Evolutionary conservation across 768 basidiomycete genomes (phyloP).

Genomic region (Dioszegia aurantiaca): DNA sequence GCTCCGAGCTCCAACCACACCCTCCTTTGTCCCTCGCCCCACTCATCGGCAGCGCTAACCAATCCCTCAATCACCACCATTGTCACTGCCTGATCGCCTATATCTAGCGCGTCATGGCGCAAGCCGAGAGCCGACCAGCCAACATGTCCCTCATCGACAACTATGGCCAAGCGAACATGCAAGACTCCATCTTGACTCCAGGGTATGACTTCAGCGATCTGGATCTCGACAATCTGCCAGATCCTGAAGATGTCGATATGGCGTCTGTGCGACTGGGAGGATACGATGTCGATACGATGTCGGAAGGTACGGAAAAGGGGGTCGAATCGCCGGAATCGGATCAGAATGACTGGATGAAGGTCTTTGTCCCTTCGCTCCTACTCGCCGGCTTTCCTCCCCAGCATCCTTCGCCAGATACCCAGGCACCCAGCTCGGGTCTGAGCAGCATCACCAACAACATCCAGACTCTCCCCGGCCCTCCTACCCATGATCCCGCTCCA

Average conservation of each 20-base stretch:
- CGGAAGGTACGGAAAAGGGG: not conserved
- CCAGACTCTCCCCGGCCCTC: not conserved
- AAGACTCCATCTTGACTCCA: not conserved
- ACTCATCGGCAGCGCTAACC: too few relatives aligned
- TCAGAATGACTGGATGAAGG: slow-evolving; percentile 17
- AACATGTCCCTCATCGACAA: not conserved
- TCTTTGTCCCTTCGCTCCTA: slow-evolving; percentile 10
- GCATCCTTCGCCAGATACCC: not conserved
- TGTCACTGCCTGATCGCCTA: too few relatives aligned
- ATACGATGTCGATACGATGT: too few relatives aligned
- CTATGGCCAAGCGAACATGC: not conserved
- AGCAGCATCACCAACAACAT: not conserved
- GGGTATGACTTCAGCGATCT: not conserved
- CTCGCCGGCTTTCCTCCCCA: slow-evolving; percentile 8
- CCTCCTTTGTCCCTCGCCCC: too few relatives aligned
- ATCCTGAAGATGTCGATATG: too few relatives aligned
- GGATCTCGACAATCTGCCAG: too few relatives aligned
- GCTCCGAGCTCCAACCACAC: too few relatives aligned
- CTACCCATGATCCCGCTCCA: not conserved
- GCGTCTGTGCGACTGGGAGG: too few relatives aligned
- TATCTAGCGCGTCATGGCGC: too few relatives aligned
- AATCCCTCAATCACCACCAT: too few relatives aligned
- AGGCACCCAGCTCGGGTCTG: not conserved
- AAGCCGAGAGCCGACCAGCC: not conserved
- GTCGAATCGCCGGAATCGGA: not conserved